These are phyloP conservation scores for Cydonia oblonga DNA, from an alignment of 331 rosid genomes.

Conservation along the genomic window DNA sequence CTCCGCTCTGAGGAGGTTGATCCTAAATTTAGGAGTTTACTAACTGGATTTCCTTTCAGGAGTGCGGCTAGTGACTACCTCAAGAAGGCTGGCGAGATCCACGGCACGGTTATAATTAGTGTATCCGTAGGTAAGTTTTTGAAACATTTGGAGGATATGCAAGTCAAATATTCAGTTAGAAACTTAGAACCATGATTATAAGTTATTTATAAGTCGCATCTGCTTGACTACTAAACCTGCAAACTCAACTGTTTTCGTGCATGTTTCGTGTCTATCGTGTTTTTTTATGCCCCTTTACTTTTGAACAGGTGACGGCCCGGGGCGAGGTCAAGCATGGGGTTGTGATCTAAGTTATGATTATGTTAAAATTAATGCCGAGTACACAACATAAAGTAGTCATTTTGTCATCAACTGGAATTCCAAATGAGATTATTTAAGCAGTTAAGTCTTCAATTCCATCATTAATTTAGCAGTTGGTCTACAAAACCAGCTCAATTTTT, in stretches of 20 bases:
- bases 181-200: not conserved
- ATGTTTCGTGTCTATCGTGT: not conserved
- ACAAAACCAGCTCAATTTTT: not conserved
- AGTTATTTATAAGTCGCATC: not conserved
- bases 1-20: not conserved
- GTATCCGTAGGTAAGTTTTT: constrained; percentile 61
- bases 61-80: constrained; percentile 63
- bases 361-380: constrained; percentile 81
- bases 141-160: not conserved
- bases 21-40: not conserved
- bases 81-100: constrained; percentile 74
- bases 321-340: constrained; percentile 87
- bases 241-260: not conserved
- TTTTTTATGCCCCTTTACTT: not conserved
- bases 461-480: not conserved
- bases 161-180: not conserved
- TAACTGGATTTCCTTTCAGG: constrained; percentile 30
- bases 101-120: constrained; percentile 57
- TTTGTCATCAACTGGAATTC: not conserved
- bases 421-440: not conserved
- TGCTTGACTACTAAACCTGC: not conserved
- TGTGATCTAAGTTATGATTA: constrained; percentile 84
- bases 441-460: not conserved
- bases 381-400: constrained; percentile 38
- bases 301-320: constrained; percentile 61